Conservation (phyloP, 2,329 filamentous ascomycete species). For the Alternaria sp. region DNA sequence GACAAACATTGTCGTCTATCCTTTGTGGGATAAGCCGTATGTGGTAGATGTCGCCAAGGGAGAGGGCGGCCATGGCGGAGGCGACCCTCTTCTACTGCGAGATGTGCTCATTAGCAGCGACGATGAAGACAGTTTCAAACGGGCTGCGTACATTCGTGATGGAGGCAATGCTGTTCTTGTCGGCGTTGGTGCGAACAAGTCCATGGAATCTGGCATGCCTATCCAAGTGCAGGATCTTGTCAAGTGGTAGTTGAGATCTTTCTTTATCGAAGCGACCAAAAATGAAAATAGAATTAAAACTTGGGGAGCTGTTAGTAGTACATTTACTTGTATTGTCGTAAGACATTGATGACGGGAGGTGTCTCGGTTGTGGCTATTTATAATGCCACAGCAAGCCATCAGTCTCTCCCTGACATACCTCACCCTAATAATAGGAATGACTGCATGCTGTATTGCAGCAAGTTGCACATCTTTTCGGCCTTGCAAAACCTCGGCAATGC, state of each 20-base stretch:
- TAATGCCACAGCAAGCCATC: not conserved
- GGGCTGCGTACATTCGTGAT: conserved; percentile 64
- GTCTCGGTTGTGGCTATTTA: not conserved
- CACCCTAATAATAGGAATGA: not conserved
- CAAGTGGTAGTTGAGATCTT: conserved; percentile 13
- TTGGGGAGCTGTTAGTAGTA: not conserved
- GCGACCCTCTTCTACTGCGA: conserved; percentile 64
- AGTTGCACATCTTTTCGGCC: conserved; percentile 8
- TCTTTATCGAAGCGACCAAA: not conserved
- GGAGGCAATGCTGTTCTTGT: conserved; percentile 67
- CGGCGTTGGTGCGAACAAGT: conserved; percentile 67
- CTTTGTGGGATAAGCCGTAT: conserved; percentile 63
- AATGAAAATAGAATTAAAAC: not conserved
- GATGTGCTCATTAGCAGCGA: conserved; percentile 65
- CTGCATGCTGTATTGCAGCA: not conserved
- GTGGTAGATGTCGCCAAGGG: conserved; percentile 63
- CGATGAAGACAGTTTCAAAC: conserved; percentile 58
- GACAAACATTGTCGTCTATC: conserved; percentile 57
- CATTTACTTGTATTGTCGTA: not conserved
- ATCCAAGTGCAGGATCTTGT: conserved; percentile 63
- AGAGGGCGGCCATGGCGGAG: conserved; percentile 67
- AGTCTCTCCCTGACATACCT: not conserved
- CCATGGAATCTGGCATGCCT: conserved; percentile 65
- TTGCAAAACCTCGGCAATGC: conserved; percentile 2
- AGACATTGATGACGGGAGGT: not conserved